Evolutionary conservation across 2,329 filamentous ascomycete genomes (phyloP), one percentile per base, ranked within the genome.

Genomic region (Diaporthe velutina): DNA sequence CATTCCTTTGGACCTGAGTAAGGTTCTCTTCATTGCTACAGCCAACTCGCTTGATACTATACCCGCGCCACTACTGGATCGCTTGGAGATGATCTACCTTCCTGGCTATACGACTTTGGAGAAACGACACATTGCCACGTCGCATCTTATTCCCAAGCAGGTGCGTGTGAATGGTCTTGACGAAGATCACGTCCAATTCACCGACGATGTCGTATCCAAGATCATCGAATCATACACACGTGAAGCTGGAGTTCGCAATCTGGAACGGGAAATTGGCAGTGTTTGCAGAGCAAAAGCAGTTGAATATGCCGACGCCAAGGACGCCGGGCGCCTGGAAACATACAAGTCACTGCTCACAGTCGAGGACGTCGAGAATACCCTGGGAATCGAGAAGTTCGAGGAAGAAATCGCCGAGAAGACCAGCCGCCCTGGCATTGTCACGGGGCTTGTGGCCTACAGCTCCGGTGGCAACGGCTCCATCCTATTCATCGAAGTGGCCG

Each of bases 211-310:
- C 4, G 90, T 99, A 73, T 95, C 96, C 83, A 98, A 97, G 83
- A 95, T 98, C 78, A 98, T 98, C 79, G 97, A 97, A 80, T 93
- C 94, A 38, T 99, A 99, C 86, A 99, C 97, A 54, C 95, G 96
- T 77, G 97, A 99, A 85, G 94, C 96, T 70, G 97, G 97, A 54
- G 97, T 99, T 42, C 95, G 97, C 79, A 98, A 98, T 81, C 90
- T 99, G 30, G 97, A 99, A 85, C 94, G 97, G 76, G 97, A 99
- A 84, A 93, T 99, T 79, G 96, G 96, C 54, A 95, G 94, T 22
- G 95, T 99, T 52, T 98, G 97, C 83, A 95, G 97, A 76, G 93
- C 94, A 79, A 98, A 98, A 86, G 97, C 97, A 3, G 97, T 99
- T 28, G 94, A 98, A 83, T 98, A 92, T 83, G 95, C 97, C 58